Conservation (phyloP, 805 yeast genomes). For the Cyberlindnera maclurae region DNA sequence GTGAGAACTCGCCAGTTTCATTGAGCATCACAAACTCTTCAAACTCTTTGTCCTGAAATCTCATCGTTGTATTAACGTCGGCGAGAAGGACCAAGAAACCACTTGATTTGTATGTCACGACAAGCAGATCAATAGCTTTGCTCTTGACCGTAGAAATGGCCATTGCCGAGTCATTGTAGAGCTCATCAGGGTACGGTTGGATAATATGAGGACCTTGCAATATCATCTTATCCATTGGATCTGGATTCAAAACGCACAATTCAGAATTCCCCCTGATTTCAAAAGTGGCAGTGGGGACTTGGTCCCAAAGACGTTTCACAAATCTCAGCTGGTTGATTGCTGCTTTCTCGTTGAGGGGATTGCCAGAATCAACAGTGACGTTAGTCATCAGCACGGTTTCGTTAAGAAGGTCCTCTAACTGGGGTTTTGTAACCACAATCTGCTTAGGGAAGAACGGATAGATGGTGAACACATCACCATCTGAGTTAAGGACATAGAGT, state of each 20-base stretch:
- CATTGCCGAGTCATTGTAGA: constrained; percentile 41
- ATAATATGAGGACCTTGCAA: constrained; percentile 50
- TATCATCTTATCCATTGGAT: constrained; percentile 6
- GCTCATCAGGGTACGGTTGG: constrained; percentile 45
- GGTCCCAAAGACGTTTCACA: constrained; percentile 27
- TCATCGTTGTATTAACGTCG: constrained; percentile 30
- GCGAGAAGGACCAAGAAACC: constrained; percentile 25
- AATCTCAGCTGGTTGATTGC: constrained; percentile 31
- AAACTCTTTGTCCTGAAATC: constrained; percentile 19
- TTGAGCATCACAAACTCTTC: constrained; percentile 17
- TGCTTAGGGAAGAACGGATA: constrained; percentile 57
- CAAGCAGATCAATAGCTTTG: constrained; percentile 23
- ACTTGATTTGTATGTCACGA: constrained; percentile 23
- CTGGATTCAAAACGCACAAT: constrained; percentile 18
- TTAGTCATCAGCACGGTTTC: constrained; percentile 26
- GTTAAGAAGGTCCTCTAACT: constrained; percentile 28
- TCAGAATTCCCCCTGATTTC: constrained; percentile 20
- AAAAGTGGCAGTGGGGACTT: constrained; percentile 13
- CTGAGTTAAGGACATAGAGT: constrained; percentile 43
- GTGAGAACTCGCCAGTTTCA: not conserved
- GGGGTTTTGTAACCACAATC: constrained; percentile 29
- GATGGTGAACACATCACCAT: constrained; percentile 52
- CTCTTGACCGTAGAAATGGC: constrained; percentile 26
- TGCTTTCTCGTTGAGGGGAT: constrained; percentile 6
- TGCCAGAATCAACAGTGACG: constrained; percentile 17